Evolutionary conservation across 2,329 filamentous ascomycete genomes (phyloP).

Genomic region (Fusarium subtropicale): DNA sequence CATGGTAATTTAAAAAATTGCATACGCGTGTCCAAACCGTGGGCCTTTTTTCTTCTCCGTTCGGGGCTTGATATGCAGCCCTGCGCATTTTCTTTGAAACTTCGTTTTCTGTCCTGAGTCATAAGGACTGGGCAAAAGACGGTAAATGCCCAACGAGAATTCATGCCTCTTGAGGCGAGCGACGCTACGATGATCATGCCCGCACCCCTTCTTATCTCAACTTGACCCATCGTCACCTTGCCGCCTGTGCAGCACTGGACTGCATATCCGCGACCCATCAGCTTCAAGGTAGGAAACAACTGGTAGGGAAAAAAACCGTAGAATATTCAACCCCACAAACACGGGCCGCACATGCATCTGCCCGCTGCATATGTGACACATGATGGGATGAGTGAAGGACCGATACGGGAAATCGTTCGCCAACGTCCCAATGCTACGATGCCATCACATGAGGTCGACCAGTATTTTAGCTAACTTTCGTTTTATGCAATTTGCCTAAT

Average conservation of each 20-base stretch:
- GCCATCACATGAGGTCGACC: neutral
- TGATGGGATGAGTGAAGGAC: neutral
- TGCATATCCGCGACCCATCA: neutral
- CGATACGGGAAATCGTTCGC: neutral
- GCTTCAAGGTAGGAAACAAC: neutral
- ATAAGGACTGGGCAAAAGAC: constrained; percentile 8
- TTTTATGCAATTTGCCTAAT: neutral
- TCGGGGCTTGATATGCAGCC: constrained; percentile 8
- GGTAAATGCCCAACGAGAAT: constrained; percentile 11
- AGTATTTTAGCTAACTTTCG: neutral
- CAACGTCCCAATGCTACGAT: neutral
- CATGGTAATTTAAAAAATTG: constrained; percentile 18
- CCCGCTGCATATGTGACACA: constrained; percentile 1
- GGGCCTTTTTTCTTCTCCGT: neutral
- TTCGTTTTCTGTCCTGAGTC: neutral
- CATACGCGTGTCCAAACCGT: constrained; percentile 7
- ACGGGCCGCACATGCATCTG: constrained; percentile 12
- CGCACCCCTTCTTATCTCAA: neutral
- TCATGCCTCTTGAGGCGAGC: neutral
- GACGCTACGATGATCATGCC: neutral
- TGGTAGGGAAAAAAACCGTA: neutral
- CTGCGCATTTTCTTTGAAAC: constrained; percentile 12
- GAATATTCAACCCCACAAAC: neutral
- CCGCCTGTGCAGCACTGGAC: neutral
- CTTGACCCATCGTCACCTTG: neutral